Conservation (phyloP, 768 basidiomycete species). For the Lactarius hengduanensis region DNA sequence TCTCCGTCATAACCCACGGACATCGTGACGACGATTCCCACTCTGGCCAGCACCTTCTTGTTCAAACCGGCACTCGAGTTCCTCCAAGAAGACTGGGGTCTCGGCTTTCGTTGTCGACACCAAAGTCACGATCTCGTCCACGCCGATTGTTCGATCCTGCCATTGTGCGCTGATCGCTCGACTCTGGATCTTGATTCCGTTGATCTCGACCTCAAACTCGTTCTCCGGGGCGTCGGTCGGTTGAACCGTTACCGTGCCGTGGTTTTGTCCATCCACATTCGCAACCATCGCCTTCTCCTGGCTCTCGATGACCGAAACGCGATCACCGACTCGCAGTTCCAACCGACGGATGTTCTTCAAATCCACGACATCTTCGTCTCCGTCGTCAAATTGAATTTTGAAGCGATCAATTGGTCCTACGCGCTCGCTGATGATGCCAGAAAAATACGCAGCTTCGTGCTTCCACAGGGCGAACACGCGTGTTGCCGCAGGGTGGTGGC, state of each 20-base stretch:
- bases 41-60: conserved; percentile 40
- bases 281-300: conserved; percentile 35
- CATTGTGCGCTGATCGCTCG: conserved; percentile 52
- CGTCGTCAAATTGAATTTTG: conserved; percentile 67
- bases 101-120: conserved; percentile 39
- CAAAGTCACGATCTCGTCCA: conserved; percentile 44
- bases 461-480: conserved; percentile 74
- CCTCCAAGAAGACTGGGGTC: conserved; percentile 52
- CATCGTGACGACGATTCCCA: conserved; percentile 61
- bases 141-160: conserved; percentile 49
- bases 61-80: conserved; percentile 41
- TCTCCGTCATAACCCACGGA: conserved; percentile 40
- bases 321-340: conserved; percentile 54
- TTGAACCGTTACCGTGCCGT: conserved; percentile 28
- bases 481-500: conserved; percentile 38
- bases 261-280: conserved; percentile 35
- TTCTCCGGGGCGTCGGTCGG: conserved; percentile 38
- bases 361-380: conserved; percentile 45
- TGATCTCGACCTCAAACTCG: conserved; percentile 39
- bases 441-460: conserved; percentile 56
- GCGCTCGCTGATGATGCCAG: conserved; percentile 51
- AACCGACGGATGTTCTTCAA: conserved; percentile 53
- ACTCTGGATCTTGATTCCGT: conserved; percentile 49
- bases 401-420: conserved; percentile 38
- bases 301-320: conserved; percentile 43